Evolutionary conservation across 2,329 filamentous ascomycete genomes (phyloP), one percentile per base, ranked within the genome.

Genomic region (Lasiodiplodia sp.): DNA sequence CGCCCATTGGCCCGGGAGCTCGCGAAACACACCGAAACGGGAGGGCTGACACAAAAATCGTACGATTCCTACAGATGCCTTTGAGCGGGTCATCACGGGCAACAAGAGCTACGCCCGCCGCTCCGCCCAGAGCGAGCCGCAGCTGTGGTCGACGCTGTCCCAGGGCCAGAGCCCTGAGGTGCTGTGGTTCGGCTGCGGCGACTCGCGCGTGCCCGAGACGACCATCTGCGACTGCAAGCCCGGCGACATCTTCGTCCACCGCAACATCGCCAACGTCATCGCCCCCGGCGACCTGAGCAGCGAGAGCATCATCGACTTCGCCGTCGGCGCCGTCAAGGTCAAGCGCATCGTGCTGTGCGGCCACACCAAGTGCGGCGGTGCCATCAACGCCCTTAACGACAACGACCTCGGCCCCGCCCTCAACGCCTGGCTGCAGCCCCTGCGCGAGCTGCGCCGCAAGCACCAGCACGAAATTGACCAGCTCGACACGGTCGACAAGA

Each of bases 181-280:
- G 71, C 85, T 96, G 69, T 96, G 93, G 93, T 87, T 96, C 72
- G 93, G 93, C 69, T 97, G 93, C 83, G 92, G 92, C 74, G 93
- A 96, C 83, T 93, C 90, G 49, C 91, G 93, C 72, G 90, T 92
- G 73, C 93, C 93, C 1, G 93, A 96, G 80, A 95, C 92, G 5
- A 93, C 90, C 60, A 87, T 97, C 75, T 87, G 94, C 34, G 90
- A 91, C 75, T 86, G 93, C 69, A 86, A 92, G 75, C 92, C 93
- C 3, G 93, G 93, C 69, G 92, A 96, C 74, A 90, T 96, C 73
- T 96, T 96, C 79, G 91, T 93, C 65, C 93, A 96, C 84, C 91
- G 93, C 78, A 96, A 96, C 84, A 94, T 97, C 78, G 93, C 92
- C 80, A 96, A 96, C 83, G 88, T 95, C 75, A 82, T 96, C 71